A percentile compares a stretch with the other conserved stretches of the same genome.
phyloP scores from a whole-genome alignment of 2,329 filamentous ascomycete genomes.

The Lithohypha guttulata region DNA sequence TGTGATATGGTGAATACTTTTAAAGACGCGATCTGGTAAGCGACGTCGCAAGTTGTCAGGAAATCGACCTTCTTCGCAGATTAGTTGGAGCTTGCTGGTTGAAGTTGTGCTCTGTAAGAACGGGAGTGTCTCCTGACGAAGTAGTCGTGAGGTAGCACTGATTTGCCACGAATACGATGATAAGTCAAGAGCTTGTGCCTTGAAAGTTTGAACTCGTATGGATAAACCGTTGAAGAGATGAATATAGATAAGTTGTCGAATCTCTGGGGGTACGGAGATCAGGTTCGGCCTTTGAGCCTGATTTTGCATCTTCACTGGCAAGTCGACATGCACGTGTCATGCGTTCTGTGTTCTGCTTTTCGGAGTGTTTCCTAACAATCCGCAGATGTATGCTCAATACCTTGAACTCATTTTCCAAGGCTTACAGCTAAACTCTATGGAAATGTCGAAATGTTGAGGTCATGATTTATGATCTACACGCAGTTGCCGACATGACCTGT shows the following conservation, averaged over 20 bases:
- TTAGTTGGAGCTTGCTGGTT: not conserved
- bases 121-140: not conserved
- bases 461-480: no score
- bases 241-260: not conserved
- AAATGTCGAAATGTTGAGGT: no score
- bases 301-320: no score
- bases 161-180: not conserved
- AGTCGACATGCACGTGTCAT: no score
- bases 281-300: no score
- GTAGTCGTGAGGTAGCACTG: not conserved
- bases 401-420: no score
- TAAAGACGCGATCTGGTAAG: not conserved
- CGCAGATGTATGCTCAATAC: no score
- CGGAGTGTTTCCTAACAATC: no score
- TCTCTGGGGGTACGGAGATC: not conserved
- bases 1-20: not conserved
- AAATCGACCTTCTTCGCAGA: not conserved
- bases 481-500: no score
- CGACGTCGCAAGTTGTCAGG: conserved; percentile 4
- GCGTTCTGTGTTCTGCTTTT: no score
- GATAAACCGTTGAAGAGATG: not conserved
- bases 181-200: not conserved
- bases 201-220: not conserved
- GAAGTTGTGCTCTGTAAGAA: not conserved
- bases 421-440: no score